Evolutionary conservation across 2,329 filamentous ascomycete genomes (phyloP).

Genomic region (Hymenoscyphus albidus): DNA sequence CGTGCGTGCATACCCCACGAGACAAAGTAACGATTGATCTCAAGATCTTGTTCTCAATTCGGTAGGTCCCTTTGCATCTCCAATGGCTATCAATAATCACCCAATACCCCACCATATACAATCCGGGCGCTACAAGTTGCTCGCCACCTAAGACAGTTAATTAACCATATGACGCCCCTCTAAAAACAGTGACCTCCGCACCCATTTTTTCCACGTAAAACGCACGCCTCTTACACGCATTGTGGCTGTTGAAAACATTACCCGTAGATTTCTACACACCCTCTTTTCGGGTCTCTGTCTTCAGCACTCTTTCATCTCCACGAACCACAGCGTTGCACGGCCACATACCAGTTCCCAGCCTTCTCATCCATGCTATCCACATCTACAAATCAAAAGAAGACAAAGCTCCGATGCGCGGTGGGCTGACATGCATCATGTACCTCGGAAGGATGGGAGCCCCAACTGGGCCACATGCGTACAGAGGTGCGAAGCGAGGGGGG

Average conservation of each 20-base stretch:
- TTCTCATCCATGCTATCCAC: background rate
- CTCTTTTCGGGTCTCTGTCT: background rate
- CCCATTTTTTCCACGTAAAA: conserved; percentile 1
- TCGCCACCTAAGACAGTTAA: background rate
- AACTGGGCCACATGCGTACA: background rate
- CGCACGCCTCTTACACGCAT: background rate
- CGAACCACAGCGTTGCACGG: background rate
- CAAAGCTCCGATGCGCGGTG: background rate
- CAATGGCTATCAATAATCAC: background rate
- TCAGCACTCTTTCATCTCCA: background rate
- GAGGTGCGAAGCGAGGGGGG: background rate
- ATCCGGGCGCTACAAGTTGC: background rate
- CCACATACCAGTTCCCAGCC: background rate
- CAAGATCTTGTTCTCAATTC: background rate
- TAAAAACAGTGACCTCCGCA: background rate
- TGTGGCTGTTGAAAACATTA: background rate
- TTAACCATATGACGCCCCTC: background rate
- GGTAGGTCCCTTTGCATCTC: background rate
- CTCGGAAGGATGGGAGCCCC: conserved; percentile 1
- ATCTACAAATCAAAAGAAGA: background rate
- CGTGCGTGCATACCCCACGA: background rate
- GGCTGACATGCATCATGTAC: conserved; percentile 3
- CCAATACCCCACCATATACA: background rate
- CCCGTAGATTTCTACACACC: background rate
- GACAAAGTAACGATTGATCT: background rate